phyloP scores from a whole-genome alignment of 805 yeast species.

The Ogataea siamensis region DNA sequence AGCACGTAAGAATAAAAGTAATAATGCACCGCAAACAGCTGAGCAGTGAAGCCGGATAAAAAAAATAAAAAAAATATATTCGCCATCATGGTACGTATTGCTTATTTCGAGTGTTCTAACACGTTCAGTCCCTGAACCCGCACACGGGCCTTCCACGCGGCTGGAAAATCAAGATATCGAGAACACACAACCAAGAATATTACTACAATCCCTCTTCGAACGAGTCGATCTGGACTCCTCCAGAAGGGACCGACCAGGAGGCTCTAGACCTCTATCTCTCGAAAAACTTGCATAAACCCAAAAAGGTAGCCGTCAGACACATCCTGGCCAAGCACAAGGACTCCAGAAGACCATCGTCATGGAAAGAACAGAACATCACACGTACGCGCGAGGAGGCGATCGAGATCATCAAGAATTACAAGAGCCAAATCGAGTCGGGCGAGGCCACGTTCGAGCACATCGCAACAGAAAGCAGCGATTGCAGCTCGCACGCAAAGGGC shows the following conservation, averaged over 20 bases:
- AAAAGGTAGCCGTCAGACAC: slow-evolving; percentile 77
- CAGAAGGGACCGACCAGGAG: slow-evolving; percentile 70
- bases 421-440: slow-evolving; percentile 60
- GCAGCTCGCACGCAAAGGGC: slow-evolving; percentile 78
- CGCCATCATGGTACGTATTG: slow-evolving; percentile 2
- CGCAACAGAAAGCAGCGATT: slow-evolving; percentile 83
- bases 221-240: slow-evolving; percentile 89
- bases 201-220: slow-evolving; percentile 67
- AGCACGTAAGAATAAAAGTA: too few species aligned
- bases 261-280: slow-evolving; percentile 57
- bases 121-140: slow-evolving; percentile 12
- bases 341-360: slow-evolving; percentile 87
- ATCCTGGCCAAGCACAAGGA: slow-evolving; percentile 78
- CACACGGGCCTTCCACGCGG: slow-evolving; percentile 78
- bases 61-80: neutral
- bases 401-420: slow-evolving; percentile 54
- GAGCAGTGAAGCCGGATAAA: neutral
- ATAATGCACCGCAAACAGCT: too few species aligned
- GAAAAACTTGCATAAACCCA: slow-evolving; percentile 46
- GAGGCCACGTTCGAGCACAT: slow-evolving; percentile 64
- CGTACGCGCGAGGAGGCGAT: slow-evolving; percentile 82
- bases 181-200: slow-evolving; percentile 82
- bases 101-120: neutral
- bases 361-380: slow-evolving; percentile 76
- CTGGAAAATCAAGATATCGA: slow-evolving; percentile 80